These are phyloP conservation scores for Lentinula novae-zelandiae DNA, from an alignment of 1,284 basidiomycete species.

Conservation along the genomic window DNA sequence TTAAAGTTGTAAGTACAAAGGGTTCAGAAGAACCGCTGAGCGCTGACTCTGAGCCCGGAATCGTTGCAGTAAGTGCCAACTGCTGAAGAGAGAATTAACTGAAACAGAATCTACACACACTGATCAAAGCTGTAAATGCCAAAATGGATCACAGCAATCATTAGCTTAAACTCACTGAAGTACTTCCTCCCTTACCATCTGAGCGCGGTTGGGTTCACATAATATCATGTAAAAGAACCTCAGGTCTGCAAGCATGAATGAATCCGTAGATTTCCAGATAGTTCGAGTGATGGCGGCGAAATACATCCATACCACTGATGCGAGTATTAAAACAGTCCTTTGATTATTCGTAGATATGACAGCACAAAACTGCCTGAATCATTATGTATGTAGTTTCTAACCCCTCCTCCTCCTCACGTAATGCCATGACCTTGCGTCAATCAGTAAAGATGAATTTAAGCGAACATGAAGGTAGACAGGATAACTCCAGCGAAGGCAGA, in stretches of 20 bases:
- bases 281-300: not conserved
- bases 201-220: too few species aligned
- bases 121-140: too few species aligned
- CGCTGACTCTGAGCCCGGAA: too few species aligned
- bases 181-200: too few species aligned
- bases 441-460: not conserved
- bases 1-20: too few species aligned
- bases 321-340: slow-evolving; percentile 4
- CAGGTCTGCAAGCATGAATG: not conserved
- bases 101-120: too few species aligned
- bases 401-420: not conserved
- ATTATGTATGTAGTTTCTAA: not conserved
- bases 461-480: slow-evolving; percentile 42
- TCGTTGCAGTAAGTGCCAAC: too few species aligned
- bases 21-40: too few species aligned
- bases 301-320: not conserved
- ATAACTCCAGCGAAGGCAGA: slow-evolving; percentile 35
- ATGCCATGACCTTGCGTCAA: not conserved
- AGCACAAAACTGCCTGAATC: not conserved
- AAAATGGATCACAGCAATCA: too few species aligned
- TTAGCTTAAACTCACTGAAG: too few species aligned
- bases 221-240: not conserved
- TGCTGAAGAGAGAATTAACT: too few species aligned
- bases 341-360: not conserved
- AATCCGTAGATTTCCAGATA: not conserved